Base-by-base conservation (phyloP, 1,139 yeast species). In the Pichia sp. region DNA sequence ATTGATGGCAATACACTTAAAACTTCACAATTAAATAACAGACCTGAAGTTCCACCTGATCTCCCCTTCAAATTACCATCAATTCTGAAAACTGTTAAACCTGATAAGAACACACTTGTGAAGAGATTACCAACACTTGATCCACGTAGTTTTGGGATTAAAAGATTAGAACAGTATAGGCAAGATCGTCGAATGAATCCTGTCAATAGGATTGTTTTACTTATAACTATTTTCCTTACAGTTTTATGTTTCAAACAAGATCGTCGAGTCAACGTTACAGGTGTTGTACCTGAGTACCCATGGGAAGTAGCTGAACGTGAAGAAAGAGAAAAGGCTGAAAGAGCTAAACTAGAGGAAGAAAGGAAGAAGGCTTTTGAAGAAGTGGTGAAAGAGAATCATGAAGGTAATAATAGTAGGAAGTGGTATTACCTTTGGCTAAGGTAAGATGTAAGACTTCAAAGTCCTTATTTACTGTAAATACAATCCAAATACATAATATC, bases 1-100 rank as follows among this genome's bases (percentile, higher is more conserved):
- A 39, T 42, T 36, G 37, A 41, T 5, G 26, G 20, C 12, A 41
- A 34, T 17, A 39, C 37, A 11, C 10, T 43, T 11, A 39, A 45
- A 31, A 31, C 50, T 18, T 31, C 39, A 17, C 42, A 47, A 21
- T 21, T 49, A 21, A 47, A 46, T 28, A 41, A 37, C 11, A 39
- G 46, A 23, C 40, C 40, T 1, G 43, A 43, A 14, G 43, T 46
- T 7, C 79, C 80, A 2, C 65, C 59, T 35, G 85, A 79, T 55
- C 61, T 78, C 38, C 83, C 84, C 3, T 79, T 78, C 50, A 55
- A 54, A n/a, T 47, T 63, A 8, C 76, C 77, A 2, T 59, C 71
- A 3, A 48, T 63, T 15, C 39, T 59, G 6, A 43, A 43, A 14
- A 67, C 72, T 0, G 43, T 48, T 1, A 47, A 54, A 1, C 54